These are phyloP conservation scores for Kazachstania africana DNA, from an alignment of 805 yeast species.

Conservation along the genomic window DNA sequence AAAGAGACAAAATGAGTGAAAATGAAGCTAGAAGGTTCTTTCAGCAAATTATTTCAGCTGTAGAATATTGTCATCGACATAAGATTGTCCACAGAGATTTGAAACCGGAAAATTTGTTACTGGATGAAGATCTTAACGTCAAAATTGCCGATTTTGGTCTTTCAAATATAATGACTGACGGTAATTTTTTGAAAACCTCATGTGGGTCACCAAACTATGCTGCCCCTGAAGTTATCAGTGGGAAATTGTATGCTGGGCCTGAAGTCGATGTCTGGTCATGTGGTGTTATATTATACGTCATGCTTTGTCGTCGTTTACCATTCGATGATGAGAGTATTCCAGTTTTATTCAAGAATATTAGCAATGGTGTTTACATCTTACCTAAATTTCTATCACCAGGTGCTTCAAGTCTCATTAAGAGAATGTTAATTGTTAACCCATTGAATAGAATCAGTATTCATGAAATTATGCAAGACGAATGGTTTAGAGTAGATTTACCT, in stretches of 20 bases:
- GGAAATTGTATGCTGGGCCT: conserved; percentile 93
- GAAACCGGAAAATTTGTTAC: conserved; percentile 84
- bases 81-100: conserved; percentile 94
- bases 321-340: conserved; percentile 96
- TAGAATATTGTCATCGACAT: conserved; percentile 91
- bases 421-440: conserved; percentile 92
- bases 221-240: conserved; percentile 93
- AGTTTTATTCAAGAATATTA: conserved; percentile 80
- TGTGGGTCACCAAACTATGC: conserved; percentile 98
- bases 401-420: conserved; percentile 68
- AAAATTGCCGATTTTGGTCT: conserved; percentile 95
- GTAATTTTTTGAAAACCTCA: conserved; percentile 84
- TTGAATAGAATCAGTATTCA: conserved; percentile 84
- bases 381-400: conserved; percentile 82
- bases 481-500: conserved; percentile 78
- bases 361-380: conserved; percentile 83
- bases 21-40: conserved; percentile 85
- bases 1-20: conserved; percentile 86
- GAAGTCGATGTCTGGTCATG: conserved; percentile 98
- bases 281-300: conserved; percentile 89
- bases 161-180: conserved; percentile 94
- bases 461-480: conserved; percentile 85
- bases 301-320: conserved; percentile 92
- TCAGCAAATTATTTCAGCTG: conserved; percentile 94
- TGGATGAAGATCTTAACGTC: conserved; percentile 84